Conservation (phyloP, 2,329 filamentous ascomycete genomes). For the Pestalotiopsis fici region DNA sequence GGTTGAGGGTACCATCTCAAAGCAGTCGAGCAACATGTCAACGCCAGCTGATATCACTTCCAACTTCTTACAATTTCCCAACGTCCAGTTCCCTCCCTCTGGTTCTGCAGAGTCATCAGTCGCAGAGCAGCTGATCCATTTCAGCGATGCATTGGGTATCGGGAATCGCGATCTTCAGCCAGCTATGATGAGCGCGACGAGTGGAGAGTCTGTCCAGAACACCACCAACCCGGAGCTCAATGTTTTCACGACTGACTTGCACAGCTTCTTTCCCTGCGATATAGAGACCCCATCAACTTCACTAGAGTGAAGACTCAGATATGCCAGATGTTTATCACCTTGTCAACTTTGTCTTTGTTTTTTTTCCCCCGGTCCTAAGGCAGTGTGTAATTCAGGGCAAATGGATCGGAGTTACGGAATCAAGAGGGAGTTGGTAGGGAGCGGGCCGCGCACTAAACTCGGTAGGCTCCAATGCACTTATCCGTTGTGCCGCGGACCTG, state of each 20-base stretch:
- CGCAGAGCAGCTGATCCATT: neutral
- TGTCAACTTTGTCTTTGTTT: too few relatives aligned
- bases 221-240: constrained; percentile 21
- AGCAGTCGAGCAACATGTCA: neutral
- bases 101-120: neutral
- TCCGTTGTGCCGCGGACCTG: too few relatives aligned
- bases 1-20: constrained; percentile 13
- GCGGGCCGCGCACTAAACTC: too few relatives aligned
- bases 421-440: too few relatives aligned
- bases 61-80: neutral
- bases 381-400: too few relatives aligned
- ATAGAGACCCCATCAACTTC: neutral
- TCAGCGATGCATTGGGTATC: neutral
- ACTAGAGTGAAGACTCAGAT: neutral
- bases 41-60: neutral
- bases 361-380: too few relatives aligned
- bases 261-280: constrained; percentile 22
- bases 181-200: neutral
- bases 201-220: constrained; percentile 5
- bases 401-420: too few relatives aligned
- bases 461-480: too few relatives aligned
- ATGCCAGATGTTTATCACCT: neutral
- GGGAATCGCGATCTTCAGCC: constrained; percentile 21
- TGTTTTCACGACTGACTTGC: constrained; percentile 28
- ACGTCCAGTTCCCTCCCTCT: neutral